Percentiles rank a stretch among this genome's conserved stretches.
phyloP scores from a whole-genome alignment of 257 asterid species.

The Ilex aquifolium region DNA sequence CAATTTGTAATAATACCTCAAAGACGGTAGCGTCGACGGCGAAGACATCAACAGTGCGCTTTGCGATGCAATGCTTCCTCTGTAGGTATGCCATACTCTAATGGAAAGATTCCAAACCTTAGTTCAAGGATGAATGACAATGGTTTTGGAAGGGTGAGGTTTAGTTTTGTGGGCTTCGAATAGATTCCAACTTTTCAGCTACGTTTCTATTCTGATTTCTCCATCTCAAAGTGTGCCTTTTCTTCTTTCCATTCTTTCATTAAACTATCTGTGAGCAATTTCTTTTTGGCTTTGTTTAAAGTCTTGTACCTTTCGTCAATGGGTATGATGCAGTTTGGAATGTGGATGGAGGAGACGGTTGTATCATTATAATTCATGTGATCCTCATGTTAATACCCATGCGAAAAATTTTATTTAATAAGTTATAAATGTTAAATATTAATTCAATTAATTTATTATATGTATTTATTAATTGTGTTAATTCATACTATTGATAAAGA shows the following conservation, averaged over 20 bases:
- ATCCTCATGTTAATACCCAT: no score
- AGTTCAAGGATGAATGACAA: conserved; percentile 29
- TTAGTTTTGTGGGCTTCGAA: conserved; percentile 37
- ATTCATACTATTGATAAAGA: no score
- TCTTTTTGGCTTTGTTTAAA: no score
- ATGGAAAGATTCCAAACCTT: conserved; percentile 65
- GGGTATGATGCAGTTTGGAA: no score
- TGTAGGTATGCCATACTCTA: conserved; percentile 34
- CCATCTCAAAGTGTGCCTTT: not conserved
- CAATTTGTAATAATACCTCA: conserved; percentile 4
- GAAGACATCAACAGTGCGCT: conserved; percentile 5
- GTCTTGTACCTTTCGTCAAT: no score
- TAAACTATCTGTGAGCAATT: no score
- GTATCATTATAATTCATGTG: no score
- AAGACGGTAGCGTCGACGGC: conserved; percentile 5
- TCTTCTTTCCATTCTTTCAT: not conserved
- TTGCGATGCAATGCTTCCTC: conserved; percentile 36
- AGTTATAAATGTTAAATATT: no score
- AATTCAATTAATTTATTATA: no score
- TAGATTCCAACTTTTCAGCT: conserved; percentile 53
- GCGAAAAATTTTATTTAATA: no score
- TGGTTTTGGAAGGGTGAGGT: conserved; percentile 19
- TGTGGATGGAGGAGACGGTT: no score
- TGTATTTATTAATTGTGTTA: no score
- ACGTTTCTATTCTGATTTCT: conserved; percentile 3